Evolutionary conservation across 257 asterid species (phyloP).

Genomic region (Eucommia ulmoides): DNA sequence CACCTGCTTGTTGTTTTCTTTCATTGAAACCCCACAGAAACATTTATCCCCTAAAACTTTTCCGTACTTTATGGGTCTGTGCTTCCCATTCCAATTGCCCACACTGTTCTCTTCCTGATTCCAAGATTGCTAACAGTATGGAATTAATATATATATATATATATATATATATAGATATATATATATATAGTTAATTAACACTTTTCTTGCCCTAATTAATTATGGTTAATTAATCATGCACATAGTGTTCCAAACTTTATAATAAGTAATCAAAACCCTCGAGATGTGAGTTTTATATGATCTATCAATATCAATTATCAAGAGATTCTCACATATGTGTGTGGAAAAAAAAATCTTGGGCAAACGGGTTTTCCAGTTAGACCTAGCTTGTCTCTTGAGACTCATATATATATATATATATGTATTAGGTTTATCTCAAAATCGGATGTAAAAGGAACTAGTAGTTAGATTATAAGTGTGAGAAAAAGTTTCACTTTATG

Average conservation of each 20-base stretch:
- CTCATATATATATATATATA: too few relatives aligned
- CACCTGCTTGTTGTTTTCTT: too few relatives aligned
- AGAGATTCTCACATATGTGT: background rate
- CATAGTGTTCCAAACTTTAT: background rate
- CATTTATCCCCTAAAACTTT: too few relatives aligned
- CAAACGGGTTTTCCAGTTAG: too few relatives aligned
- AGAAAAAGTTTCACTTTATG: too few relatives aligned
- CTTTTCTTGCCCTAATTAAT: background rate
- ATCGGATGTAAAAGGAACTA: too few relatives aligned
- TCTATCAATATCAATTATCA: background rate
- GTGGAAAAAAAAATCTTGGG: background rate
- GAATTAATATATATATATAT: background rate
- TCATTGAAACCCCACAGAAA: slow-evolving; percentile 6
- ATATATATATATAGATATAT: too few relatives aligned
- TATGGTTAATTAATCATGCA: background rate
- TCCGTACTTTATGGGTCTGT: slow-evolving; percentile 77
- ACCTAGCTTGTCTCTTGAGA: too few relatives aligned
- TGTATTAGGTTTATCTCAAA: too few relatives aligned
- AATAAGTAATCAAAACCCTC: background rate
- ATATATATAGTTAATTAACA: too few relatives aligned
- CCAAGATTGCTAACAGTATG: slow-evolving; percentile 13
- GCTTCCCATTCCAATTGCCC: slow-evolving; percentile 62
- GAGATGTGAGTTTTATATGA: too few relatives aligned
- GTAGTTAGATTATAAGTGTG: too few relatives aligned
- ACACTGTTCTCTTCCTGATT: slow-evolving; percentile 17